These are phyloP conservation scores for Fraxinus excelsior DNA, from an alignment of 257 asterid species.

Conservation along the genomic window DNA sequence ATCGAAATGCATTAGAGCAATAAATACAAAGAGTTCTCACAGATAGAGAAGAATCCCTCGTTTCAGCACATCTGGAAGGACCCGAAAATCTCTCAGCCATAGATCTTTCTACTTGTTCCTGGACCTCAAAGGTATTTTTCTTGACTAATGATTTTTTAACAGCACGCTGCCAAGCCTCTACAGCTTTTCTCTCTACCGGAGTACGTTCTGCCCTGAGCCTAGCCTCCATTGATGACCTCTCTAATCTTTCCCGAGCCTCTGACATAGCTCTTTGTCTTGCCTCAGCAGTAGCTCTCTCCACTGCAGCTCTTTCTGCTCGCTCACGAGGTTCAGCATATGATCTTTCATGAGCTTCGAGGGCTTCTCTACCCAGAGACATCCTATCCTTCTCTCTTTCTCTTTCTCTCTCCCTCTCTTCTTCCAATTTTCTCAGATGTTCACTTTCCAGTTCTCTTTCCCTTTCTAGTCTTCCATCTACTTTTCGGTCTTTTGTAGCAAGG, in stretches of 20 bases:
- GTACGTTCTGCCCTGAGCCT: slow-evolving; percentile 77
- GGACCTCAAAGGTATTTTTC: slow-evolving; percentile 41
- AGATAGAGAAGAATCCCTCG: slow-evolving; percentile 51
- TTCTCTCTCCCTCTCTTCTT: slow-evolving; percentile 90
- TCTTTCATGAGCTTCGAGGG: slow-evolving; percentile 67
- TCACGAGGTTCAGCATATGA: slow-evolving; percentile 64
- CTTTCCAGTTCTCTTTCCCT: slow-evolving; percentile 55
- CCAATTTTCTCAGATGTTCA: slow-evolving; percentile 56
- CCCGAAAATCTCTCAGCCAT: slow-evolving; percentile 55
- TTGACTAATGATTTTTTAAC: slow-evolving; percentile 65
- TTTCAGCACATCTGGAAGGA: slow-evolving; percentile 51
- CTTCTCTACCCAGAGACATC: slow-evolving; percentile 73
- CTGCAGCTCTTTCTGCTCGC: slow-evolving; percentile 64
- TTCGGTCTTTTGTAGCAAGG: slow-evolving; percentile 38
- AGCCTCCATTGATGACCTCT: slow-evolving; percentile 61
- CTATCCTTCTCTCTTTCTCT: slow-evolving; percentile 96
- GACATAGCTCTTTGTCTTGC: slow-evolving; percentile 61
- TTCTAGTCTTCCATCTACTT: slow-evolving; percentile 43
- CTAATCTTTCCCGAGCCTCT: slow-evolving; percentile 68
- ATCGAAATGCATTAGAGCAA: slow-evolving; percentile 22
- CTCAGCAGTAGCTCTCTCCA: slow-evolving; percentile 65
- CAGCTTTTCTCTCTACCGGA: slow-evolving; percentile 83
- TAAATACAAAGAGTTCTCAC: slow-evolving; percentile 57
- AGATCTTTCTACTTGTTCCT: slow-evolving; percentile 49
- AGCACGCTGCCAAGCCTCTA: slow-evolving; percentile 87